phyloP scores from a whole-genome alignment of 768 basidiomycete species.

The Gloeophyllum trabeum region DNA sequence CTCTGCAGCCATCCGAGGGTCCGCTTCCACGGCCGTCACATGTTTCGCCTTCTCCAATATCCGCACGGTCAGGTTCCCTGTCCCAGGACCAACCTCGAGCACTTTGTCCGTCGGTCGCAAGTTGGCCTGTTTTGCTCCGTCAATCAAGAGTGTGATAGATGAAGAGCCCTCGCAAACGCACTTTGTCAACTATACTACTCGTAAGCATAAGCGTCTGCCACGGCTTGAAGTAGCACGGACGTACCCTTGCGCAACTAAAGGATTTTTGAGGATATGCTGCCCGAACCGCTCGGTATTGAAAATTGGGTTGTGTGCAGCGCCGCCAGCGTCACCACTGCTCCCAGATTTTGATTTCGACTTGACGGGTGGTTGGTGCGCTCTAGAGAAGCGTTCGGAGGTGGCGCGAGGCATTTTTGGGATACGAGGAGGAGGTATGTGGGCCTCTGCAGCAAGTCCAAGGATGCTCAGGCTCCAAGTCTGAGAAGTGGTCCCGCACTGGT shows the following conservation, averaged over 20 bases:
- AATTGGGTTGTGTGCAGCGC: constrained; percentile 61
- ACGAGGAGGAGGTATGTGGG: background rate
- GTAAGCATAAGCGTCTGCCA: constrained; percentile 7
- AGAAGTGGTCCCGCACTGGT: too few relatives aligned
- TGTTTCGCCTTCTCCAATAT: constrained; percentile 91
- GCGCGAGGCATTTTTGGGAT: constrained; percentile 58
- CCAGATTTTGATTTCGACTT: constrained; percentile 36
- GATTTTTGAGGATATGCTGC: constrained; percentile 96
- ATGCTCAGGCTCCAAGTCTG: too few relatives aligned
- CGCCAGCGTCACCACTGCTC: constrained; percentile 24
- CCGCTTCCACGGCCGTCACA: constrained; percentile 93
- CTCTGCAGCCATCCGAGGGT: constrained; percentile 98
- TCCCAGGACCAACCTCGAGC: constrained; percentile 95
- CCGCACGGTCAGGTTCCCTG: constrained; percentile 89
- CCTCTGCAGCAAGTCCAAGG: too few relatives aligned
- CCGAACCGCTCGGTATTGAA: constrained; percentile 95
- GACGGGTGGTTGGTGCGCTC: constrained; percentile 53
- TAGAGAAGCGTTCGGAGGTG: constrained; percentile 61
- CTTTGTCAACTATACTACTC: constrained; percentile 53
- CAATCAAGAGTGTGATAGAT: background rate
- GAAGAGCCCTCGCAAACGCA: constrained; percentile 8
- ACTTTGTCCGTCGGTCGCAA: constrained; percentile 91
- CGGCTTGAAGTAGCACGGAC: constrained; percentile 10
- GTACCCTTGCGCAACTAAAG: constrained; percentile 82
- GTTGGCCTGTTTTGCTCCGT: constrained; percentile 48